A percentile compares a stretch with the other conserved stretches of the same genome.
Conservation (phyloP, 179 eudicot genomes). For the Spergularia azorica region DNA sequence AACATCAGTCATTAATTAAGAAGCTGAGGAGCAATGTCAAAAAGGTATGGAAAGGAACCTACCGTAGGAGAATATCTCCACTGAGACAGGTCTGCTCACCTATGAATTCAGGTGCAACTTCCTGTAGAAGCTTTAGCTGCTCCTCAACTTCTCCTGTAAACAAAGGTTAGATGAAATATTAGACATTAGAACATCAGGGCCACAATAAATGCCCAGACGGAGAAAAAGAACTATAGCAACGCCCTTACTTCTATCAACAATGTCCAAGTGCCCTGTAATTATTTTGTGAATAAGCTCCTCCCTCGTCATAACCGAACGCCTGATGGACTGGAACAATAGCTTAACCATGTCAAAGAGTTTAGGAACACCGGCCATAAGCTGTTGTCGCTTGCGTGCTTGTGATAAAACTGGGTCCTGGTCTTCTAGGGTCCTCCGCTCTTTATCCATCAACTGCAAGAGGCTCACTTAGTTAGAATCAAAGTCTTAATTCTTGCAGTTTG, state of each 20-base stretch:
- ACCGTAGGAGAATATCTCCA: slow-evolving; percentile 76
- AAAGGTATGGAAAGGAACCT: slow-evolving; percentile 15
- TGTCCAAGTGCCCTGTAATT: slow-evolving; percentile 48
- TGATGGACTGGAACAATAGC: slow-evolving; percentile 67
- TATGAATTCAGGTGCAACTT: slow-evolving; percentile 75
- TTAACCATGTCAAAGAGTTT: slow-evolving; percentile 69
- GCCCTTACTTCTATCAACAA: slow-evolving; percentile 68
- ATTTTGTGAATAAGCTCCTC: slow-evolving; percentile 71
- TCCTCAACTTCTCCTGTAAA: slow-evolving; percentile 76
- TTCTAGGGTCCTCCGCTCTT: slow-evolving; percentile 49
- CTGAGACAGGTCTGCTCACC: slow-evolving; percentile 49
- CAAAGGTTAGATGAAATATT: slow-evolving; percentile 6
- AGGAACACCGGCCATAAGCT: slow-evolving; percentile 64
- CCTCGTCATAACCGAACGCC: slow-evolving; percentile 67
- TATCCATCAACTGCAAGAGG: slow-evolving; percentile 65
- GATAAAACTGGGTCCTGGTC: slow-evolving; percentile 69
- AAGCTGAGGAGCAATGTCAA: too few relatives aligned
- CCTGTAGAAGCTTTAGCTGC: slow-evolving; percentile 66
- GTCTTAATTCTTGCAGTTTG: neutral
- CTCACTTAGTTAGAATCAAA: neutral
- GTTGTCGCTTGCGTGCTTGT: slow-evolving; percentile 61
- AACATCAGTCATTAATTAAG: neutral
- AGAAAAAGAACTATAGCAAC: neutral
- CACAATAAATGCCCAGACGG: neutral
- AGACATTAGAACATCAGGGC: neutral